These are phyloP conservation scores for Acer saccharum DNA, from an alignment of 345 rosid species.

Conservation along the genomic window DNA sequence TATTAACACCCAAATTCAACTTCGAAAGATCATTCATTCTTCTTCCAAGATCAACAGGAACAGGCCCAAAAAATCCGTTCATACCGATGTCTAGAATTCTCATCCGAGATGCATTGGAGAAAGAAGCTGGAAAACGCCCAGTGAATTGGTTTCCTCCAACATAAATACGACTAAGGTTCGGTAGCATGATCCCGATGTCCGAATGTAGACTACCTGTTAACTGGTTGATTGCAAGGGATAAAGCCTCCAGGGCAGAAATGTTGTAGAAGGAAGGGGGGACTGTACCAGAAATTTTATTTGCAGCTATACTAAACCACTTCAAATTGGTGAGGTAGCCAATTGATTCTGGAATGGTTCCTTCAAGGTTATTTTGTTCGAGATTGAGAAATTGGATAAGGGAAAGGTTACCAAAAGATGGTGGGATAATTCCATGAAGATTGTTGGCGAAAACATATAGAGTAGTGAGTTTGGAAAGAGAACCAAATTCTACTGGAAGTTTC, in stretches of 20 bases:
- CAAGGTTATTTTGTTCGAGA: background rate
- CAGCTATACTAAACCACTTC: background rate
- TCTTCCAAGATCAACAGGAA: conserved; percentile 22
- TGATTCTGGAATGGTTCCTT: conserved; percentile 8
- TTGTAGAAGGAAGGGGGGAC: conserved; percentile 10
- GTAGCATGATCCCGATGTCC: conserved; percentile 20
- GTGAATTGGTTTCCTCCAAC: conserved; percentile 26
- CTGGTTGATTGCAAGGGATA: background rate
- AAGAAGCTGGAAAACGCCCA: conserved; percentile 30
- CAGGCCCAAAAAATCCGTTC: conserved; percentile 22
- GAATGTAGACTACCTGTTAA: conserved; percentile 17
- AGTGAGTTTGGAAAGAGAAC: conserved; percentile 15
- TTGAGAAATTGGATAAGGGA: background rate
- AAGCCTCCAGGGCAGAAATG: background rate
- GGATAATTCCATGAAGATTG: conserved; percentile 12
- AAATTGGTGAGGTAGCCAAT: conserved; percentile 6
- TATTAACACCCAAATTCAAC: conserved; percentile 19
- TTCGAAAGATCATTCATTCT: conserved; percentile 11
- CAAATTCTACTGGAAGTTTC: conserved; percentile 12
- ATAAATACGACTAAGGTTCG: background rate
- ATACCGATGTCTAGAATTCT: background rate
- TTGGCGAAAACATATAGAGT: background rate
- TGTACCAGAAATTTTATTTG: conserved; percentile 8
- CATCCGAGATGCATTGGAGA: conserved; percentile 34
- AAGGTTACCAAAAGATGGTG: conserved; percentile 19